A percentile compares a stretch with the other conserved stretches of the same genome.
These are phyloP conservation scores for Trichoderma arundinaceum DNA, from an alignment of 2,329 filamentous ascomycete species.

Conservation along the genomic window DNA sequence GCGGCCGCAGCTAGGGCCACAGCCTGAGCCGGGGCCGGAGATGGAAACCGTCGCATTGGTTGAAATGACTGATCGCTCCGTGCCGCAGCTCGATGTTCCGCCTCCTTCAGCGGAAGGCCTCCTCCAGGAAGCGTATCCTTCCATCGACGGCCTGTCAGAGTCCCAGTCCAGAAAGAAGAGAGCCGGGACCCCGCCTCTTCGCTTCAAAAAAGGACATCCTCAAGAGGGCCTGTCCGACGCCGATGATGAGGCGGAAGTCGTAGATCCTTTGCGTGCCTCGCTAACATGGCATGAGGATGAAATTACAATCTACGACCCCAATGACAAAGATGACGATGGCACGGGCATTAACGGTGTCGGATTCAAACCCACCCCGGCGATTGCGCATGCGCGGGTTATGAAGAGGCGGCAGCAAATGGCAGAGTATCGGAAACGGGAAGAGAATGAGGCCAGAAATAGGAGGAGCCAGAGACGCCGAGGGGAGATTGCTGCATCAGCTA, in stretches of 20 bases:
- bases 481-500: slow-evolving; percentile 38
- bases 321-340: slow-evolving; percentile 70
- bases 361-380: slow-evolving; percentile 67
- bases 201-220: slow-evolving; percentile 37
- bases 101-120: slow-evolving; percentile 15
- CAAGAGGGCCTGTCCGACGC: slow-evolving; percentile 37
- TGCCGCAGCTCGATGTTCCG: not conserved
- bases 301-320: slow-evolving; percentile 69
- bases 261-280: slow-evolving; percentile 62
- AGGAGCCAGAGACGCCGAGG: slow-evolving; percentile 59
- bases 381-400: slow-evolving; percentile 62
- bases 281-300: slow-evolving; percentile 72
- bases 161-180: slow-evolving; percentile 48
- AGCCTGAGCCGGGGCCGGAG: not conserved
- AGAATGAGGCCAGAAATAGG: slow-evolving; percentile 62
- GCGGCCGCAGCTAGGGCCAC: not conserved
- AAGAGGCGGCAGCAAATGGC: slow-evolving; percentile 66
- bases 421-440: slow-evolving; percentile 66
- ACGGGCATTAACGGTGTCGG: slow-evolving; percentile 71
- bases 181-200: slow-evolving; percentile 49
- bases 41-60: slow-evolving; percentile 1
- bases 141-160: slow-evolving; percentile 47
- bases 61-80: not conserved
- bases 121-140: slow-evolving; percentile 41
- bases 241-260: slow-evolving; percentile 47